Evolutionary conservation across 768 basidiomycete genomes (phyloP).

Genomic region (Scleroderma bovista): DNA sequence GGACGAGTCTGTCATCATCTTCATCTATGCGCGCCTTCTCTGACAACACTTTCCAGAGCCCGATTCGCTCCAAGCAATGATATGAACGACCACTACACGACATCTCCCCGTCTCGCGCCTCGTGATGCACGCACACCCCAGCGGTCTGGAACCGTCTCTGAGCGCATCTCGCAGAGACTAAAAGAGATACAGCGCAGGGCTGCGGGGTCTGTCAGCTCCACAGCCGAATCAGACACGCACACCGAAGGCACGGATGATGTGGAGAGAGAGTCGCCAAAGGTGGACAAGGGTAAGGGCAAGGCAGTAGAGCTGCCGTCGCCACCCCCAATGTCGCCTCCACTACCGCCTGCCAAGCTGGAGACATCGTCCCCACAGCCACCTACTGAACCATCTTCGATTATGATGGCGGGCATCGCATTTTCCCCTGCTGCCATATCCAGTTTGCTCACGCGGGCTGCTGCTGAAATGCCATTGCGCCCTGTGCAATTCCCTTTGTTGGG

Average conservation of each 20-base stretch:
- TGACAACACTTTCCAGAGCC: conserved; percentile 43
- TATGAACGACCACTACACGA: conserved; percentile 68
- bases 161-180: conserved; percentile 79
- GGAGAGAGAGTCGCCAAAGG: conserved; percentile 40
- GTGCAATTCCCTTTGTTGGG: conserved; percentile 76
- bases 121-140: conserved; percentile 46
- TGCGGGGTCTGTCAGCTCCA: conserved; percentile 28
- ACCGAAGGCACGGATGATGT: conserved; percentile 26
- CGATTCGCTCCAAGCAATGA: conserved; percentile 78
- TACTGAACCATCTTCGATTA: conserved; percentile 47
- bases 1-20: conserved; percentile 67
- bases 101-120: conserved; percentile 66
- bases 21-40: background rate
- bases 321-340: conserved; percentile 56
- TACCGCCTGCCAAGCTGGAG: conserved; percentile 43
- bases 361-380: conserved; percentile 34
- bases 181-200: conserved; percentile 68
- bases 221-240: conserved; percentile 16
- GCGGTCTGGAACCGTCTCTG: conserved; percentile 76
- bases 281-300: conserved; percentile 85
- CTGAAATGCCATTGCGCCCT: conserved; percentile 63
- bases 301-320: conserved; percentile 52
- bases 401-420: conserved; percentile 72
- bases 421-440: conserved; percentile 59
- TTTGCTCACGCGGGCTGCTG: conserved; percentile 65